phyloP scores from a whole-genome alignment of 1,139 yeast genomes.

The Lipomyces yarrowii region DNA sequence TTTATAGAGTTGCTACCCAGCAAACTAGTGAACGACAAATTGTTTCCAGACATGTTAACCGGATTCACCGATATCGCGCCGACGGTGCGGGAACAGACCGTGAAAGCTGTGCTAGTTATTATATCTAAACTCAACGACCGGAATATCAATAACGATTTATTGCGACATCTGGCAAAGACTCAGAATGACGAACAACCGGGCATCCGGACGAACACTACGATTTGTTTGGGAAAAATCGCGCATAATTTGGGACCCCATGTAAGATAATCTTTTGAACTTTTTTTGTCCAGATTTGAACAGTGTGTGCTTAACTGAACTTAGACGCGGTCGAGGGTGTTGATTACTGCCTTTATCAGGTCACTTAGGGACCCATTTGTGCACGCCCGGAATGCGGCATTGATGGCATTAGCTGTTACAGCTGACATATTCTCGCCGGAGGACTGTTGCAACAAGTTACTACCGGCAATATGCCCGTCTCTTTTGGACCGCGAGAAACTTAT shows the following conservation, averaged over 20 bases:
- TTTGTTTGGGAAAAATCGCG: constrained; percentile 73
- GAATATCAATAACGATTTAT: constrained; percentile 82
- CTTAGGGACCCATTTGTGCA: constrained; percentile 79
- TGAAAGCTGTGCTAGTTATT: constrained; percentile 66
- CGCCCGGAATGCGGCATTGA: constrained; percentile 74
- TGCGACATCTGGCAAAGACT: constrained; percentile 80
- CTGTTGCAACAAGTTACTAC: constrained; percentile 78
- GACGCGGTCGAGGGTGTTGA: constrained; percentile 57
- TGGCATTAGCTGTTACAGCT: constrained; percentile 68
- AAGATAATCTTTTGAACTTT: background rate
- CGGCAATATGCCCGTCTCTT: constrained; percentile 81
- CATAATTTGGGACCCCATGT: constrained; percentile 55
- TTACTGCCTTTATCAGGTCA: constrained; percentile 85
- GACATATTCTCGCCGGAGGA: constrained; percentile 73
- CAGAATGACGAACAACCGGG: constrained; percentile 85
- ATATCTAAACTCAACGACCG: constrained; percentile 71
- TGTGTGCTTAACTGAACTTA: constrained; percentile 15
- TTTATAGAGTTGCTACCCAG: constrained; percentile 54
- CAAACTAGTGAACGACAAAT: constrained; percentile 63
- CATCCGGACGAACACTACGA: constrained; percentile 82
- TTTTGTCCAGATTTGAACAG: background rate
- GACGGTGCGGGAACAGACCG: constrained; percentile 76
- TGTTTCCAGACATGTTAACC: constrained; percentile 63
- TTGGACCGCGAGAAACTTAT: constrained; percentile 75
- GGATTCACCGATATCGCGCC: constrained; percentile 88